Evolutionary conservation across 2,329 filamentous ascomycete species (phyloP), one percentile per base, ranked within the genome.

Genomic region (Lomentospora prolificans): DNA sequence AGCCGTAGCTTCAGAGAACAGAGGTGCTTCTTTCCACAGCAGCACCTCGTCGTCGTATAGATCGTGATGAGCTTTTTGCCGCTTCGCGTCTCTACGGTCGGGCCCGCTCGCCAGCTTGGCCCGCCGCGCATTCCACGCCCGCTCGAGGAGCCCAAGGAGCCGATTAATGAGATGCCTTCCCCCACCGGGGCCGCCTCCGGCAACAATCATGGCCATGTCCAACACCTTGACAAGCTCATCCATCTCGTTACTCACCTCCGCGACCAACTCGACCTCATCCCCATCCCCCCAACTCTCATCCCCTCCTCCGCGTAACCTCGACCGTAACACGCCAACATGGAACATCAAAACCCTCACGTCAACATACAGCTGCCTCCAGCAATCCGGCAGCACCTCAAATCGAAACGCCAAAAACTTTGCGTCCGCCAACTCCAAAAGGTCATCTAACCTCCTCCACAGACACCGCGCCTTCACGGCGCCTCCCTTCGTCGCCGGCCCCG

Each of bases 291-390:
- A 27, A 27, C 36, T 24, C 10, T 48, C 44, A 25, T 22, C 41
- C 53, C 17, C n/a, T 31, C 12, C 28, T 27, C 25, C 17, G 31
- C 53, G 30, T 3, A 44, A 3, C 52, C 52, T 10, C 6, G 41
- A 55, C 8, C 27, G 25, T 8, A 59, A 61, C 19, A 69, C 56
- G 8, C 70, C 60, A 19, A 69, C 59, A 55, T 74, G 71, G 22
- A 83, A 85, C 61, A 80, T 80, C 63, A 87, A 74, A 9, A 92
- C 76, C 56, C 81, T 80, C 1, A 85, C 81, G 56, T 90, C 86
- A 1, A 85, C 84, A 64, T 88, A 90, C 4, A 91, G 69, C 60
- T 82, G 75, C 24, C 84, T 74, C 89, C 88, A 94, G 63, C 78
- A 81, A 7, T 67, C 64, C 0, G 85, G 86, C 4, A 92, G 78